Evolutionary conservation across 2,329 filamentous ascomycete genomes (phyloP).

Genomic region (Trichoderma sp.): DNA sequence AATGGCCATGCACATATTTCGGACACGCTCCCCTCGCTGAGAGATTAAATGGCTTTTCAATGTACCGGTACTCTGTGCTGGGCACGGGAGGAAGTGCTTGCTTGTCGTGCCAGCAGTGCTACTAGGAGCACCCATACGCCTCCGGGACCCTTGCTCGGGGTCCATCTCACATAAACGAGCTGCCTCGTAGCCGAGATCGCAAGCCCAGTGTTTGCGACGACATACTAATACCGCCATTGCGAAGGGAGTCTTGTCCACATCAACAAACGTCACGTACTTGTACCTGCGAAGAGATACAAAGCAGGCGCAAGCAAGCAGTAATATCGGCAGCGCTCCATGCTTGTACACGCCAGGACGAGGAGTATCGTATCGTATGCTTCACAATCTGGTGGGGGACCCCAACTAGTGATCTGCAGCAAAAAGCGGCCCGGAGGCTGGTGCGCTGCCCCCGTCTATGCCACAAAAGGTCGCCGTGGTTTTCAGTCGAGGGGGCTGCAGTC

Average conservation of each 20-base stretch:
- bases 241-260: not conserved
- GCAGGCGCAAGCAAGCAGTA: not conserved
- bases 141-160: conserved; percentile 5
- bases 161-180: conserved; percentile 3
- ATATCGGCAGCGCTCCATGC: not conserved
- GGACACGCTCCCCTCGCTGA: not conserved
- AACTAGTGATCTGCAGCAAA: conserved; percentile 17
- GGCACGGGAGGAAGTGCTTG: not conserved
- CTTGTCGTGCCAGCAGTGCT: not conserved
- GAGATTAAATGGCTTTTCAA: conserved; percentile 4
- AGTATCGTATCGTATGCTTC: not conserved
- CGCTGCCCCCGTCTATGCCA: conserved; percentile 12
- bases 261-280: not conserved
- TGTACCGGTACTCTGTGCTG: conserved; percentile 2
- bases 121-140: not conserved
- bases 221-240: not conserved
- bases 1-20: not conserved
- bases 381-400: conserved; percentile 10
- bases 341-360: not conserved
- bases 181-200: conserved; percentile 4
- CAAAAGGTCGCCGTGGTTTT: conserved; percentile 14
- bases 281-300: not conserved
- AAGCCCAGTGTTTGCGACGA: not conserved
- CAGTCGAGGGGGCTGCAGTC: conserved; percentile 8
- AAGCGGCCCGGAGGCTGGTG: conserved; percentile 17